These are phyloP conservation scores for Plasmodium coatneyi DNA, from an alignment of 169 alveolate genomes.

Conservation along the genomic window DNA sequence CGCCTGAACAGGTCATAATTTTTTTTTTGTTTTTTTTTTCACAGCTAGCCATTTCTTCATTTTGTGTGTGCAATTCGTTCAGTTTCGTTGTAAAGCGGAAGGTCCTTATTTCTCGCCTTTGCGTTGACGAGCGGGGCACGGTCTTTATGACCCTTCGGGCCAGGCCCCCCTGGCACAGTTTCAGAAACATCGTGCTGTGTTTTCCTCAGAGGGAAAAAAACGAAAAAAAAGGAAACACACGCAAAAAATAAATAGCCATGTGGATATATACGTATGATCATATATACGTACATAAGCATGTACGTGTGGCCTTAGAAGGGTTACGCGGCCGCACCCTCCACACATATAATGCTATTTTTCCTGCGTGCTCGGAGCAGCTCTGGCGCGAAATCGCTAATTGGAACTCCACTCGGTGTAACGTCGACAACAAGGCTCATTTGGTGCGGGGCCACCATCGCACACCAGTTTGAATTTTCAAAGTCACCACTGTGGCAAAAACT, in stretches of 20 bases:
- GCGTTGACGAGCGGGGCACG: neutral
- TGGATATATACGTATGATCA: neutral
- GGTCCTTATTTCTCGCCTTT: conserved; percentile 31
- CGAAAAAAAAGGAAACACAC: neutral
- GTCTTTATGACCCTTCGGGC: neutral
- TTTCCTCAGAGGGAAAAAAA: neutral
- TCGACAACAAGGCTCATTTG: neutral
- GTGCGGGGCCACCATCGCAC: neutral
- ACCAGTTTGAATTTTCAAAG: neutral
- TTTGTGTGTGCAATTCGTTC: conserved; percentile 25
- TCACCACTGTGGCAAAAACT: neutral
- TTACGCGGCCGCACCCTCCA: neutral
- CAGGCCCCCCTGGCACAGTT: conserved; percentile 1
- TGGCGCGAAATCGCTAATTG: neutral
- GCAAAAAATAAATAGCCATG: neutral
- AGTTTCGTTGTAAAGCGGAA: conserved; percentile 2
- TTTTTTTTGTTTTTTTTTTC: conserved; percentile 4
- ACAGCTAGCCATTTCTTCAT: conserved; percentile 9
- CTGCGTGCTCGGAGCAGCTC: neutral
- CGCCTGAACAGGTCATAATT: conserved; percentile 40
- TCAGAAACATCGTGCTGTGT: conserved; percentile 21
- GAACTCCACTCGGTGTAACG: neutral
- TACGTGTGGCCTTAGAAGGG: neutral
- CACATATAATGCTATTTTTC: neutral
- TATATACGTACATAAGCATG: neutral